phyloP scores from a whole-genome alignment of 768 basidiomycete genomes.

The Hygrocybe coccinea region DNA sequence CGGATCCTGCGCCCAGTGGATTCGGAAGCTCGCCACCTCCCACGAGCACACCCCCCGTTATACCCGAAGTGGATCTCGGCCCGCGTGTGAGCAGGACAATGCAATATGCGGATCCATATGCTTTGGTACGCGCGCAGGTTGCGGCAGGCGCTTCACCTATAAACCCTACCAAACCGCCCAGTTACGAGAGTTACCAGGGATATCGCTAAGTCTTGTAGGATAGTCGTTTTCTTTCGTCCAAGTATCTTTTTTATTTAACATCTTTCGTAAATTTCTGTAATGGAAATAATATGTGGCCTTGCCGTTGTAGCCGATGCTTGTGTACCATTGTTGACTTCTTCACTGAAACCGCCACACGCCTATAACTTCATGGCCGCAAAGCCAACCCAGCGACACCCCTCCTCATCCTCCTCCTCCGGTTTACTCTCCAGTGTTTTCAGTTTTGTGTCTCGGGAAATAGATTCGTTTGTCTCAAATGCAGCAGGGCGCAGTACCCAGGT shows the following conservation, averaged over 20 bases:
- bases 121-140: slow-evolving; percentile 66
- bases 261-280: neutral
- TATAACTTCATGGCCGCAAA: neutral
- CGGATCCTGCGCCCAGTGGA: slow-evolving; percentile 77
- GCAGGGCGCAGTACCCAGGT: slow-evolving; percentile 36
- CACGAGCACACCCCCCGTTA: slow-evolving; percentile 25
- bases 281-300: neutral
- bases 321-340: neutral
- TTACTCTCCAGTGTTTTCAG: slow-evolving; percentile 60
- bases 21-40: slow-evolving; percentile 45
- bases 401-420: no score
- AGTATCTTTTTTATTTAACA: neutral
- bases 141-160: slow-evolving; percentile 26
- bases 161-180: slow-evolving; percentile 37
- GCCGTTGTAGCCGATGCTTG: no score
- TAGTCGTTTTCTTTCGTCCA: neutral
- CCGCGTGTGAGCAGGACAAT: slow-evolving; percentile 80
- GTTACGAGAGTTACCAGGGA: slow-evolving; percentile 51
- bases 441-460: slow-evolving; percentile 67
- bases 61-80: slow-evolving; percentile 42
- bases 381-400: neutral
- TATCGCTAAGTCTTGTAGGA: slow-evolving; percentile 34
- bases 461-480: slow-evolving; percentile 65
- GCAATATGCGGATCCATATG: slow-evolving; percentile 90
- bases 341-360: no score